Base-by-base conservation (phyloP, 2,329 filamentous ascomycete genomes). In the Emergomyces africanus region DNA sequence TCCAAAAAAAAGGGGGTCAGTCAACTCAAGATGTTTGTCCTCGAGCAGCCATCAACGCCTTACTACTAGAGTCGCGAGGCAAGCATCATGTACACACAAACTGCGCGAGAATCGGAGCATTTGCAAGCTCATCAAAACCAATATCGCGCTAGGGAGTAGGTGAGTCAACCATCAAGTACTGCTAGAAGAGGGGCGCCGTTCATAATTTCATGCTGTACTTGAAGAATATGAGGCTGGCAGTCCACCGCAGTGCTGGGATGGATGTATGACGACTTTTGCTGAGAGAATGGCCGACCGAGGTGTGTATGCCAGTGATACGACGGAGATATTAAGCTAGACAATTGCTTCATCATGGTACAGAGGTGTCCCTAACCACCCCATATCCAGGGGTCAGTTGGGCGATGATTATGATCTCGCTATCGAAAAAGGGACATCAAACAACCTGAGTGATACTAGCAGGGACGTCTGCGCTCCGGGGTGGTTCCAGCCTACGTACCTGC, bases 321-420 rank as follows among this genome's bases (percentile, higher is more conserved):
- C 41, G 49, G 64, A 1, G 65, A 66, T 49, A 63, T 67, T 55
- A 66, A 66, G 54, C 60, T 63, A 3, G 62, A 54, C 2, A 59
- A 59, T 33, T 35, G 61, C 39, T 61, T 57, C 37, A 42, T 62
- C 53, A 58, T 57, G 25, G 25, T 23, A 2, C 33, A 18, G 1
- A 39, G 15, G 6, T 28, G 8, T 23, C 25, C 25, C 37, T 30
- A 30, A 15, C n/a, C 15, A 20, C 2, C 15, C 39, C 18, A 44
- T 60, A 59, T 49, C 60, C 64, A 23, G 30, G 51, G 9, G 23
- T 64, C 53, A 61, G 60, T 50, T 66, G 5, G 62, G 59, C 30
- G 30, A 30, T 4, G 61, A 66, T 54, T 66, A 64, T 41, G 61
- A 61, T 5, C 48, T 66, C 9, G 60, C 63, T 1, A 61, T 61